Percentiles rank a stretch among this genome's conserved stretches.
phyloP scores from a whole-genome alignment of 306 rosid species.

The Vigna angularis region DNA sequence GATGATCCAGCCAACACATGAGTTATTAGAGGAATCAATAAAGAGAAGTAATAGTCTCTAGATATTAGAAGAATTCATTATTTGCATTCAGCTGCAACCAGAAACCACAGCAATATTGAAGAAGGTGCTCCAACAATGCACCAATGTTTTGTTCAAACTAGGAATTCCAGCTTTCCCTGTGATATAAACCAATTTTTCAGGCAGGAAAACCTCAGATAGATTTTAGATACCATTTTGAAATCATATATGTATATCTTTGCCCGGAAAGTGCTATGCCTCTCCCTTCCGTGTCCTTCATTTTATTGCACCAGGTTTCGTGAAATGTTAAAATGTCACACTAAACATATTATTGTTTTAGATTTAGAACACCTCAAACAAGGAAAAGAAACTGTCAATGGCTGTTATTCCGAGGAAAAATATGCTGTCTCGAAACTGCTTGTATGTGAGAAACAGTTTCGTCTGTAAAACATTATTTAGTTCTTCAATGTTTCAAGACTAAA shows the following conservation, averaged over 20 bases:
- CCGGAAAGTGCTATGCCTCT: constrained; percentile 24
- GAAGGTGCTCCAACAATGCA: constrained; percentile 52
- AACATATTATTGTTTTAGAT: constrained; percentile 1
- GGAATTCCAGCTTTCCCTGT: constrained; percentile 60
- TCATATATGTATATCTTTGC: constrained; percentile 55
- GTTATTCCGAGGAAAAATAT: not conserved
- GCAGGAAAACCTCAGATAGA: constrained; percentile 61
- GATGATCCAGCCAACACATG: constrained; percentile 76
- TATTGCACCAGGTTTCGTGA: constrained; percentile 1
- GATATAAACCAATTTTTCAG: constrained; percentile 66
- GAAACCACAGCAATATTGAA: constrained; percentile 42
- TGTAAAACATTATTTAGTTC: too few relatives aligned
- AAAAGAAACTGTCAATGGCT: not conserved
- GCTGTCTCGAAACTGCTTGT: not conserved
- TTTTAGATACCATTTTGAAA: constrained; percentile 57
- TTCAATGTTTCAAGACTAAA: too few relatives aligned
- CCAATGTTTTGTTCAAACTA: constrained; percentile 51
- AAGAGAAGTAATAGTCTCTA: constrained; percentile 57
- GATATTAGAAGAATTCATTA: constrained; percentile 46
- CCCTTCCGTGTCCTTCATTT: not conserved
- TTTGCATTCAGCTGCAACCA: constrained; percentile 38
- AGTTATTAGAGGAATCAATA: constrained; percentile 76
- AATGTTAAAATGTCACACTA: constrained; percentile 7
- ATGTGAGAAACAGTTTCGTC: too few relatives aligned
- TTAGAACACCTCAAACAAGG: not conserved